Conservation (phyloP, 2,329 filamentous ascomycete genomes). For the Fusarium beomiforme region DNA sequence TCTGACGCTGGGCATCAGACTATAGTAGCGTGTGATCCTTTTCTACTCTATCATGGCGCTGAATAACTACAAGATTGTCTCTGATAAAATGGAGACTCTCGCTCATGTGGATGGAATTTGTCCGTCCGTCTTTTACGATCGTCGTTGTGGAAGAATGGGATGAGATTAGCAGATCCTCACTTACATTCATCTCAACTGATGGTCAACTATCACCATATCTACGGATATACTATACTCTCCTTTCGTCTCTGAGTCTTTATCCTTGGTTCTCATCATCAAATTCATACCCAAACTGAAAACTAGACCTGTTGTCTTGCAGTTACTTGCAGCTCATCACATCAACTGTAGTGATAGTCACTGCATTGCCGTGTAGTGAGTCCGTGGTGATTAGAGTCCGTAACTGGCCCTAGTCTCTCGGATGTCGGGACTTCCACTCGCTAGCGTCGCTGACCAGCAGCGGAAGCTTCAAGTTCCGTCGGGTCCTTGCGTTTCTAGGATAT, state of each 20-base stretch:
- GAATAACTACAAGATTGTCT: background rate
- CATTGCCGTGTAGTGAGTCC: background rate
- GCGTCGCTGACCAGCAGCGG: constrained; percentile 36
- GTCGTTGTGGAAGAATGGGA: constrained; percentile 8
- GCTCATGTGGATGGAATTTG: background rate
- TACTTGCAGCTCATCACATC: background rate
- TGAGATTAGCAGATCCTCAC: background rate
- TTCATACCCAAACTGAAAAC: background rate
- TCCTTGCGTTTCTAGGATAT: constrained; percentile 22
- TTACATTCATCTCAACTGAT: background rate
- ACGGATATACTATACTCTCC: background rate
- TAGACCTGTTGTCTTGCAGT: background rate
- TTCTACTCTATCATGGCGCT: background rate
- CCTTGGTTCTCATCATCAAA: background rate
- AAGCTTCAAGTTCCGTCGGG: constrained; percentile 34
- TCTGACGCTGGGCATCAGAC: constrained; percentile 8
- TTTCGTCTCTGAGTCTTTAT: background rate
- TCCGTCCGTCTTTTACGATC: background rate
- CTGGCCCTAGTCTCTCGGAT: constrained; percentile 39
- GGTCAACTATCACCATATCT: background rate
- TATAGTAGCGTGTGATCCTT: constrained; percentile 26
- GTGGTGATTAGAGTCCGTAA: background rate
- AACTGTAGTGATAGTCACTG: background rate
- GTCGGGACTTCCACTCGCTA: constrained; percentile 39
- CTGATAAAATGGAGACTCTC: background rate